Evolutionary conservation across 164 flowering plant genomes (phyloP).

Genomic region (Santalum album): DNA sequence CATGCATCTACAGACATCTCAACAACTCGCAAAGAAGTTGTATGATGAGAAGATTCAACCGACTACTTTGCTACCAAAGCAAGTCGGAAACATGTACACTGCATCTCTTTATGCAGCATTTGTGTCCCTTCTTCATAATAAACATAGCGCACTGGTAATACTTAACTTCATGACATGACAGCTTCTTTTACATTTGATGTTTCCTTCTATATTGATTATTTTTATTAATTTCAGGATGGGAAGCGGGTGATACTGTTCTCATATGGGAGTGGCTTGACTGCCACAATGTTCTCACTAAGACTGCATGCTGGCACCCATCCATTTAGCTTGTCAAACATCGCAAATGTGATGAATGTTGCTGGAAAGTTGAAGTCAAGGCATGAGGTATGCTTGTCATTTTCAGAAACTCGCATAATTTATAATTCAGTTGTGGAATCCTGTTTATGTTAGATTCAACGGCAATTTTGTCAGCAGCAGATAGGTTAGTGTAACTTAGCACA

Average conservation of each 20-base stretch:
- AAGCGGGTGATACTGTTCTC: slow-evolving; percentile 80
- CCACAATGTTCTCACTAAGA: slow-evolving; percentile 82
- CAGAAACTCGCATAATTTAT: too few relatives aligned
- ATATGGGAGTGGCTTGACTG: slow-evolving; percentile 83
- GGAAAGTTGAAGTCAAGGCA: slow-evolving; percentile 71
- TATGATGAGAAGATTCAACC: not conserved
- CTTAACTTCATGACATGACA: not conserved
- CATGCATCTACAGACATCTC: not conserved
- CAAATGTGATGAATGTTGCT: slow-evolving; percentile 49
- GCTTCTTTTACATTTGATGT: not conserved
- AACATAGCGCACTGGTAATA: slow-evolving; percentile 60
- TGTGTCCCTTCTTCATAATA: slow-evolving; percentile 77
- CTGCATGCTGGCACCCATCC: slow-evolving; percentile 53
- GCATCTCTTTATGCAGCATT: slow-evolving; percentile 99
- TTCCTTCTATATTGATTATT: not conserved
- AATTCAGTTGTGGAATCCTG: too few relatives aligned
- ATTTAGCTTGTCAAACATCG: slow-evolving; percentile 84
- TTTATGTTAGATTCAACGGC: too few relatives aligned
- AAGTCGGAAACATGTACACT: slow-evolving; percentile 3
- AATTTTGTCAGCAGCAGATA: too few relatives aligned
- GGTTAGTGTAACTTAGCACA: too few relatives aligned
- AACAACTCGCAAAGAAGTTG: not conserved
- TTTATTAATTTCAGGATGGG: slow-evolving; percentile 38
- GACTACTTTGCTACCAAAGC: not conserved
- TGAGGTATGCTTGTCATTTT: slow-evolving; percentile 36